phyloP scores from a whole-genome alignment of 2,329 filamentous ascomycete genomes.

The Sporothrix pseudoabietina region DNA sequence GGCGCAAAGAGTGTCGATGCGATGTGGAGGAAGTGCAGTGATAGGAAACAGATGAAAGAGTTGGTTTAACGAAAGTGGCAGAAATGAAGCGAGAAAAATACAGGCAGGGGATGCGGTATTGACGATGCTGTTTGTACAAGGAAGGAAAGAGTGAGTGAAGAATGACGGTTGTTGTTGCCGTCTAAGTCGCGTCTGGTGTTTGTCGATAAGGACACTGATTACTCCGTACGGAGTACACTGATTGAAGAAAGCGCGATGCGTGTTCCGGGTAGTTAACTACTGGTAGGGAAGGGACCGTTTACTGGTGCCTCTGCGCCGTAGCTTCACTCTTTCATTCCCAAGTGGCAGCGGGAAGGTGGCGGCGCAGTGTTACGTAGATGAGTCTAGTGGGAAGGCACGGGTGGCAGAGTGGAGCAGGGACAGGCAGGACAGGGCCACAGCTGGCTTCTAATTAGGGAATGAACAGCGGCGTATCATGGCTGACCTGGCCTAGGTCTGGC shows the following conservation, averaged over 20 bases:
- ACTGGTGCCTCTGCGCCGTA: not conserved
- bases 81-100: not conserved
- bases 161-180: not conserved
- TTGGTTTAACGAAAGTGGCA: not conserved
- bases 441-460: conserved; percentile 7
- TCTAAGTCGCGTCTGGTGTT: conserved; percentile 17
- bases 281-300: not conserved
- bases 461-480: not conserved
- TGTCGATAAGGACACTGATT: conserved; percentile 3
- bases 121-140: conserved; percentile 14
- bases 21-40: not conserved
- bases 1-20: not conserved
- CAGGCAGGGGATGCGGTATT: not conserved
- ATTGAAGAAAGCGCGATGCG: conserved; percentile 22
- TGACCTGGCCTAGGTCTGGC: conserved; percentile 2
- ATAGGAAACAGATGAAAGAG: not conserved
- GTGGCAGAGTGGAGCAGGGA: conserved; percentile 20
- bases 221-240: not conserved
- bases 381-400: conserved; percentile 25
- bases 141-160: not conserved
- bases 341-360: conserved; percentile 22
- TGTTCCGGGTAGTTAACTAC: conserved; percentile 13
- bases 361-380: conserved; percentile 30
- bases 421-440: not conserved
- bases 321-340: conserved; percentile 21